Evolutionary conservation across 2,329 filamentous ascomycete genomes (phyloP), one percentile per base, ranked within the genome.

Genomic region (Neofusicoccum sp.): DNA sequence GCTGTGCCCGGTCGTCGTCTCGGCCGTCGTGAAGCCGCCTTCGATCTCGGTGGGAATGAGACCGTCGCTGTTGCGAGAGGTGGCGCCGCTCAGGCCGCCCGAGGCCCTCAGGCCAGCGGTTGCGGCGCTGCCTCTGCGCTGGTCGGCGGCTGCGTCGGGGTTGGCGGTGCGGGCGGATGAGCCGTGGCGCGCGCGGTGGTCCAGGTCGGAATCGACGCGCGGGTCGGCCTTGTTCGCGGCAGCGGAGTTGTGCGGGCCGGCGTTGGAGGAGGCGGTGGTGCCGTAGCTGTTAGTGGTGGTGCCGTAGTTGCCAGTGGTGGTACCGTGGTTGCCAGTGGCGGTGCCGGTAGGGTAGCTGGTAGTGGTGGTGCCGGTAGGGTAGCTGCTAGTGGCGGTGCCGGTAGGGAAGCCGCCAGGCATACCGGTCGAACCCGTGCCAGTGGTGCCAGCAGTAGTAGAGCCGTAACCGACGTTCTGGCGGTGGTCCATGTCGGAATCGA

Each of bases 401-500:
- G 54, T 53, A 7, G 28, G 20, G 16, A 60, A 56, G 16, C 54
- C 54, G 3, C 61, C 60, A 20, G 20, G 20, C 20, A 20, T 20
- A 20, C 20, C 20, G 20, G 20, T 20, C 20, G 20, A 20, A 20
- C 20, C 20, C 20, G 20, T 20, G 20, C 20, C 20, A 2, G 20
- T 20, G 20, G 20, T 20, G 20, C 24, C 54, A 33, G 45, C 54
- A 20, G 47, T 43, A 6, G 48, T 48, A 26, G 38, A 20, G 9
- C 45, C 40, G 38, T 49, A 49, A 8, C 45, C 47, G 20, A 51
- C 58, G 20, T 30, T 20, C 9, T 14, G 48, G 2, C 58, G 48
- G 58, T 61, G 38, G 41, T 61, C 58, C 3, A 4, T 26, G n/a
- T 61, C 58, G 6, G 38, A 54, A 40, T 61, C 58, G 2, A 48